Conservation (phyloP, 2,329 filamentous ascomycete genomes). For the Septoria linicola region DNA sequence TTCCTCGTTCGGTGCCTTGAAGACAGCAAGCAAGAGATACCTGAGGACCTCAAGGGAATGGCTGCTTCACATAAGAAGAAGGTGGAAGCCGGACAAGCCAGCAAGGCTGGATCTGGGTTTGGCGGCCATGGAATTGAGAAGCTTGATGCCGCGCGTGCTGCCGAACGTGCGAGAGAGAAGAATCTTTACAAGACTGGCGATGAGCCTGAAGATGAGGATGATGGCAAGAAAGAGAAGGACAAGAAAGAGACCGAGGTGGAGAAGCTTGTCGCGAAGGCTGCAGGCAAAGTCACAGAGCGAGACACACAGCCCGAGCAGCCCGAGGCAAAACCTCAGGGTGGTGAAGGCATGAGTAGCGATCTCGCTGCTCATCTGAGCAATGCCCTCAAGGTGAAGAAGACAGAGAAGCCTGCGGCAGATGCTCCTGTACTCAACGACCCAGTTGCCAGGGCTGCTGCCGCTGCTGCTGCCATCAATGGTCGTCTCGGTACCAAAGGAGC, state of each 20-base stretch:
- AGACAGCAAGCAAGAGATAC: conserved; percentile 82
- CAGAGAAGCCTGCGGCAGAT: conserved; percentile 55
- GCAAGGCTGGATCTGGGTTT: conserved; percentile 79
- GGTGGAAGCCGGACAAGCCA: conserved; percentile 88
- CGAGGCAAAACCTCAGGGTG: conserved; percentile 4
- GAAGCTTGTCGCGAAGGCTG: conserved; percentile 58
- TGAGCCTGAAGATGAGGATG: conserved; percentile 76
- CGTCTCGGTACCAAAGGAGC: conserved; percentile 83
- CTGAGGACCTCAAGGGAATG: conserved; percentile 63
- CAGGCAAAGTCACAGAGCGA: conserved; percentile 50
- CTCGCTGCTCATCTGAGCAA: conserved; percentile 56
- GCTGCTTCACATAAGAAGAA: conserved; percentile 76
- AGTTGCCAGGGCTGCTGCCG: conserved; percentile 65
- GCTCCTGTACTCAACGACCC: conserved; percentile 29
- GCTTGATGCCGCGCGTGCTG: conserved; percentile 86
- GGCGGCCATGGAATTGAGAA: conserved; percentile 91
- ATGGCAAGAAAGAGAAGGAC: conserved; percentile 61
- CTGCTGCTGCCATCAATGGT: conserved; percentile 85
- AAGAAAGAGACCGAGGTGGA: conserved; percentile 47
- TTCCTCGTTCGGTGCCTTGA: conserved; percentile 90
- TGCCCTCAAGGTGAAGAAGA: conserved; percentile 71
- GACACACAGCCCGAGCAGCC: conserved; percentile 26
- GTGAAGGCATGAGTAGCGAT: conserved; percentile 25
- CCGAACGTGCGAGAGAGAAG: conserved; percentile 79
- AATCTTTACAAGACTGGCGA: conserved; percentile 87